Conservation (phyloP, 352 stramenopile species). For the Globisporangium heterothallicum region DNA sequence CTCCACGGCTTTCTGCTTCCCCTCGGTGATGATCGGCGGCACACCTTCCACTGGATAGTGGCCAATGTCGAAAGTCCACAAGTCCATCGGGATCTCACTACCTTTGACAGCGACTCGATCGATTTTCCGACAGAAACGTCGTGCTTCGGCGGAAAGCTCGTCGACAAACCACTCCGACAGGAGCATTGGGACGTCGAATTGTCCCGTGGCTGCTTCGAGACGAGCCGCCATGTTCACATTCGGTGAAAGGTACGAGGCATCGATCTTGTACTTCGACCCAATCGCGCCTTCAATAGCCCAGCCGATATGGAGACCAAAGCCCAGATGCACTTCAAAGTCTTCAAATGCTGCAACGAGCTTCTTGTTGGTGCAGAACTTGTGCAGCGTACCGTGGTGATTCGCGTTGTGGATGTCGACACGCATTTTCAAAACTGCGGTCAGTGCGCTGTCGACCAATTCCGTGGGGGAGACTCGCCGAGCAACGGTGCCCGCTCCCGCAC, state of each 20-base stretch:
- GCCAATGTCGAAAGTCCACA: constrained; percentile 93
- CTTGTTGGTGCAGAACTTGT: constrained; percentile 80
- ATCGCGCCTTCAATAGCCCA: constrained; percentile 99
- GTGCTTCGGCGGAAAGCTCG: constrained; percentile 83
- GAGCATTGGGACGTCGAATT: constrained; percentile 94
- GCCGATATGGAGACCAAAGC: constrained; percentile 96
- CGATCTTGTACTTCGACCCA: constrained; percentile 97
- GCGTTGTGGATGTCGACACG: constrained; percentile 94
- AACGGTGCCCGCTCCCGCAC: constrained; percentile 32
- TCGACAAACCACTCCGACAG: constrained; percentile 94
- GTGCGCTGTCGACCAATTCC: constrained; percentile 91
- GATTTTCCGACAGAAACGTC: constrained; percentile 89
- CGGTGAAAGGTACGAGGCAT: constrained; percentile 96
- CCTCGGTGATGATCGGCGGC: constrained; percentile 45
- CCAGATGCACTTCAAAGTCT: constrained; percentile 91
- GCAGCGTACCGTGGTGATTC: constrained; percentile 77
- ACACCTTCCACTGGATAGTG: constrained; percentile 65
- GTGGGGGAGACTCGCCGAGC: constrained; percentile 49
- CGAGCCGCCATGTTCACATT: constrained; percentile 97
- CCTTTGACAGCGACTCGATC: constrained; percentile 97
- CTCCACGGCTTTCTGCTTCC: constrained; percentile 77
- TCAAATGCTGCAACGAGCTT: constrained; percentile 82
- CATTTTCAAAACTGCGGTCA: constrained; percentile 96
- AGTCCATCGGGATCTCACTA: constrained; percentile 90
- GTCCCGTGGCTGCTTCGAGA: constrained; percentile 93